phyloP scores from a whole-genome alignment of 805 yeast species.

The Cyberlindnera maclurae region DNA sequence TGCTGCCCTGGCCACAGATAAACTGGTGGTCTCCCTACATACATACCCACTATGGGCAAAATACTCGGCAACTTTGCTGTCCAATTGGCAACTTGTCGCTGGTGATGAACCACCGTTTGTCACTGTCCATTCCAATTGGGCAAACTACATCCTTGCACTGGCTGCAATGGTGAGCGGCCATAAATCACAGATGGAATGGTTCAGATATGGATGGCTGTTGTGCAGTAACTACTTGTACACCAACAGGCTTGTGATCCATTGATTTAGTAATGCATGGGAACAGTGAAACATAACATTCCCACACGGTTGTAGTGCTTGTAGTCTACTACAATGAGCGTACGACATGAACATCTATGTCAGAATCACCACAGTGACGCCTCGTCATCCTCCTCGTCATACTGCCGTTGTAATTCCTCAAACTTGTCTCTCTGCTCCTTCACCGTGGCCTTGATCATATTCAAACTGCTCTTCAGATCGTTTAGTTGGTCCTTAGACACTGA shows the following conservation, averaged over 20 bases:
- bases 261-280: background rate
- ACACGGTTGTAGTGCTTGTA: no score
- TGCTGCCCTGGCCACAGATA: slow-evolving; percentile 28
- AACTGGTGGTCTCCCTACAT: slow-evolving; percentile 23
- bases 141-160: slow-evolving; percentile 31
- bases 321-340: no score
- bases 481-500: slow-evolving; percentile 3
- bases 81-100: slow-evolving; percentile 8
- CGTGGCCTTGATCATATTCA: background rate
- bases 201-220: slow-evolving; percentile 80
- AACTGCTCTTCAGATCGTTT: background rate
- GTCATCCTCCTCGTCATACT: slow-evolving; percentile 26
- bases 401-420: slow-evolving; percentile 21
- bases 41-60: slow-evolving; percentile 33
- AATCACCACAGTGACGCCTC: slow-evolving; percentile 24
- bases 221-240: slow-evolving; percentile 57
- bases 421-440: slow-evolving; percentile 7
- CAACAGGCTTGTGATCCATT: background rate
- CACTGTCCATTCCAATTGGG: background rate
- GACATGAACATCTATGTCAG: background rate
- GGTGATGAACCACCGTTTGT: background rate
- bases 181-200: slow-evolving; percentile 91
- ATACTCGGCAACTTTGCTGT: slow-evolving; percentile 36
- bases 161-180: slow-evolving; percentile 82
- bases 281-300: no score